Base-by-base conservation (phyloP, 176 grass and related monocot species). In the Oryza coarctata region DNA sequence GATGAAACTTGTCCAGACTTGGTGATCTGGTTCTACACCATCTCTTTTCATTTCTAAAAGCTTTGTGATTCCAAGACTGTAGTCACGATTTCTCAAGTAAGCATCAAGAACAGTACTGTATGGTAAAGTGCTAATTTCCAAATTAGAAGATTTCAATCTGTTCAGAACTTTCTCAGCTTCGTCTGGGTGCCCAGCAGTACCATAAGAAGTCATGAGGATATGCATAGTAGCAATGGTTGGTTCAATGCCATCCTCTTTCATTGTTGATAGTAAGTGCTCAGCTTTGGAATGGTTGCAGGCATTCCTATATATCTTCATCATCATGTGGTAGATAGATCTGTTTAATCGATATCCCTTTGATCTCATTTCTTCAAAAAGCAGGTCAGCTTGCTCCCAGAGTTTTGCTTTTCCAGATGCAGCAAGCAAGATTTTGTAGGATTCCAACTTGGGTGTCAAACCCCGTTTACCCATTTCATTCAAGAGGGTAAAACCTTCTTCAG, bases 231-330 rank as follows among this genome's bases (percentile, higher is more conserved):
- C 86, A 81, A 94, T 64, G 66, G 92, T 98, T 29, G 95, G 95
- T 75, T 92, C 79, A 63, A 98, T 71, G 52, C 88, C 84, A 65
- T 94, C 86, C 65, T 87, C 84, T 88, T 98, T 90, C 95, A 98
- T 94, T 84, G 87, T 28, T 83, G 77, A 80, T 57, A 98, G 78
- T 52, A 98, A 81, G 50, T 91, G 86, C 86, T 98, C 84, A 67
- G 90, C 92, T 90, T 94, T 94, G 61, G 83, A 68, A 85, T 98
- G 81, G 68, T 91, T 89, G 57, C 95, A 82, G 31, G 87, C 84
- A 49, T 98, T 92, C 74, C 95, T 94, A 68, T 93, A 91, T 77
- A 94, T 83, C 87, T 98, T 94, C 87, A 98, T 92, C 95, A 98
- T 94, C 61, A 91, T 80, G 35, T 98, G 95, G 81, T 94, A 98